Conservation (phyloP, 2,329 filamentous ascomycete species). For the Plenodomus lindquistii region DNA sequence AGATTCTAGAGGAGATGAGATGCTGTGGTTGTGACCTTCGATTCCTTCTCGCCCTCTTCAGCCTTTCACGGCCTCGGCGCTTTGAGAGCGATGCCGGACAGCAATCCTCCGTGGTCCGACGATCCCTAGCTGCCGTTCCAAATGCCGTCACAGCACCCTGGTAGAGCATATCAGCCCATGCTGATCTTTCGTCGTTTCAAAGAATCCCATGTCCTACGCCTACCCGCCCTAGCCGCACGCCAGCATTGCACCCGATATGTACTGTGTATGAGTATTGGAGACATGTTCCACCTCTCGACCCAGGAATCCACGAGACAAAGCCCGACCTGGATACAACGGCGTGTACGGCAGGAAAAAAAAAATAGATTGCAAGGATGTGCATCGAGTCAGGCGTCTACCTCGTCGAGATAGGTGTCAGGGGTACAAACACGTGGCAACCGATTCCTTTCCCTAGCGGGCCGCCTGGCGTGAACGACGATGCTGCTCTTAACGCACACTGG, state of each 20-base stretch:
- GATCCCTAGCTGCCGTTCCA: constrained; percentile 16
- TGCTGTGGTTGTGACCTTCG: not conserved
- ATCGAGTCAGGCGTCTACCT: constrained; percentile 32
- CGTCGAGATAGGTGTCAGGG: constrained; percentile 25
- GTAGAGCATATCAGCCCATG: constrained; percentile 23
- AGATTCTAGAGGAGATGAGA: not conserved
- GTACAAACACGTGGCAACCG: constrained; percentile 37
- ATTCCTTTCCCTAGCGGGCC: constrained; percentile 34
- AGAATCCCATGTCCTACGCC: constrained; percentile 3
- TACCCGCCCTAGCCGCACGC: constrained; percentile 14
- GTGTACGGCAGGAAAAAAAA: constrained; percentile 25
- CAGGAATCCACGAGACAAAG: not conserved
- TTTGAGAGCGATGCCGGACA: constrained; percentile 13
- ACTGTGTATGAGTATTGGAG: too few species aligned
- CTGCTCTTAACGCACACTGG: constrained; percentile 5
- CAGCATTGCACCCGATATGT: too few species aligned
- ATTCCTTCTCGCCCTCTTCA: not conserved
- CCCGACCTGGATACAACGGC: constrained; percentile 16
- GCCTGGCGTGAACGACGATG: constrained; percentile 35
- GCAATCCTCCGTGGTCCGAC: constrained; percentile 4
- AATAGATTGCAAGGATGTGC: constrained; percentile 3
- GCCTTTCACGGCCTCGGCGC: constrained; percentile 2
- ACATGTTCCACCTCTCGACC: not conserved
- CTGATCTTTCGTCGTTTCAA: constrained; percentile 10
- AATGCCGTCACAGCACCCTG: constrained; percentile 17